Evolutionary conservation across 306 rosid species (phyloP).

Genomic region (Prunus kanzakura): DNA sequence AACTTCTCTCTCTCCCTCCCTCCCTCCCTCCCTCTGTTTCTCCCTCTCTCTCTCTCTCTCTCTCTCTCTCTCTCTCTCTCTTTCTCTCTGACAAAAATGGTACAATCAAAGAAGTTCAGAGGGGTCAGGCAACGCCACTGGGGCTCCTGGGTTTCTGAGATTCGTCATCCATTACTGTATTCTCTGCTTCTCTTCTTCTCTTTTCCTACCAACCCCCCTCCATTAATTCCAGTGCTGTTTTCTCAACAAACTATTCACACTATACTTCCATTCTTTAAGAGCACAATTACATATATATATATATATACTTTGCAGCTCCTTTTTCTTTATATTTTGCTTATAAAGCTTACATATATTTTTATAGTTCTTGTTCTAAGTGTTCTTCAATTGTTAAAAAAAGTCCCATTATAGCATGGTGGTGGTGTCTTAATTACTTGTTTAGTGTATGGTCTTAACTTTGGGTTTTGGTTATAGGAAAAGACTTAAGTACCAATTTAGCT

Average conservation of each 20-base stretch:
- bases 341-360: not conserved
- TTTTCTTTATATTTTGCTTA: not conserved
- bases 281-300: not conserved
- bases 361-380: not conserved
- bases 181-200: constrained; percentile 15
- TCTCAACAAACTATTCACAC: not conserved
- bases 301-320: not conserved
- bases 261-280: not conserved
- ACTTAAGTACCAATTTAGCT: not conserved
- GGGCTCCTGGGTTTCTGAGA: constrained; percentile 96
- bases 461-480: not conserved
- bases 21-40: not conserved
- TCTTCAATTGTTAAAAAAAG: not conserved
- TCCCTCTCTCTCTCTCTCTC: not conserved
- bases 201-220: not conserved
- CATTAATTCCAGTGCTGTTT: not conserved
- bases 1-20: constrained; percentile 3
- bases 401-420: not conserved
- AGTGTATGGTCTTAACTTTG: not conserved
- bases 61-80: not conserved
- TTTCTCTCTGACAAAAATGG: constrained; percentile 36
- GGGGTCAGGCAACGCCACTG: constrained; percentile 91
- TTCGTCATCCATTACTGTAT: constrained; percentile 81
- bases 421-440: not conserved
- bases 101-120: constrained; percentile 63